Conservation (phyloP, 345 rosid genomes). For the Mallotus nudiflorus region DNA sequence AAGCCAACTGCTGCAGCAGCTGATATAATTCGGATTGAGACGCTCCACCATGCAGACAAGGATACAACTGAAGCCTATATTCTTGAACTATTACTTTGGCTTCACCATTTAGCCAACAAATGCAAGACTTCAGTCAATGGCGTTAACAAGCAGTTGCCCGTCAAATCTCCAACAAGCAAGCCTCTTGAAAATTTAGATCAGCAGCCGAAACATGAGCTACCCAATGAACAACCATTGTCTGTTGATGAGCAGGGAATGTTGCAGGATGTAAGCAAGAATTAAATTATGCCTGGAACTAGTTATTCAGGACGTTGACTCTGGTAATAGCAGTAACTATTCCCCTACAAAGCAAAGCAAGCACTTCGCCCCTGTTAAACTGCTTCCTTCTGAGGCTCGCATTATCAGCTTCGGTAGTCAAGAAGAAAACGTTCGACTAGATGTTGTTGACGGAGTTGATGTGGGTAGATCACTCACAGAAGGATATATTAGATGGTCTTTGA, state of each 20-base stretch:
- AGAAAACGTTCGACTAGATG: conserved; percentile 58
- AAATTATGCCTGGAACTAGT: conserved; percentile 33
- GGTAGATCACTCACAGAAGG: too few relatives aligned
- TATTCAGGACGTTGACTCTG: conserved; percentile 49
- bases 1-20: conserved; percentile 43
- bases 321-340: conserved; percentile 48
- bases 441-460: conserved; percentile 60
- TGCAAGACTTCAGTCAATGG: conserved; percentile 27
- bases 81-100: conserved; percentile 80
- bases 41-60: conserved; percentile 84
- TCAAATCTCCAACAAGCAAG: conserved; percentile 8
- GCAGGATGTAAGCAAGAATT: conserved; percentile 33
- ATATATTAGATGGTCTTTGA: not conserved
- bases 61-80: conserved; percentile 75
- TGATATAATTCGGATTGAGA: conserved; percentile 70
- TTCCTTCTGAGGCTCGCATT: conserved; percentile 44
- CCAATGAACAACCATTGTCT: conserved; percentile 26
- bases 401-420: conserved; percentile 47
- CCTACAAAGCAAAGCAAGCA: conserved; percentile 46
- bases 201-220: conserved; percentile 23
- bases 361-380: conserved; percentile 34
- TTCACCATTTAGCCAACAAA: conserved; percentile 67
- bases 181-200: conserved; percentile 19
- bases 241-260: conserved; percentile 43
- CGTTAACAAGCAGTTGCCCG: conserved; percentile 15